Conservation (phyloP, 2,329 filamentous ascomycete genomes). For the Ophiostoma angusticollis region DNA sequence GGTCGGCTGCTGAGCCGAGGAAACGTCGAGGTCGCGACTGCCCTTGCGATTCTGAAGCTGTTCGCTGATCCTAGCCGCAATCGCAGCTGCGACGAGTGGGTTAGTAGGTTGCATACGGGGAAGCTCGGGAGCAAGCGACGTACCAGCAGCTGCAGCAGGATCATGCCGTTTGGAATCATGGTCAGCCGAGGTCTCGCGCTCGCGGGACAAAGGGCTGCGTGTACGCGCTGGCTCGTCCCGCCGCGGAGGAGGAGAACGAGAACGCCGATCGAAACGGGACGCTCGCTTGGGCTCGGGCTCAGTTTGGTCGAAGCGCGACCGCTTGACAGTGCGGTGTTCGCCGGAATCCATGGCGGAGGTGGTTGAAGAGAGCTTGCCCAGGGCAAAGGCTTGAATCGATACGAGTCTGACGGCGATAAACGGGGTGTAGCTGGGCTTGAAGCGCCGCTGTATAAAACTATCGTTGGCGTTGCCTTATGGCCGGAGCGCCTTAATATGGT, state of each 20-base stretch:
- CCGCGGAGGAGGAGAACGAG: slow-evolving; percentile 62
- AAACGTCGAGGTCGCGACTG: slow-evolving; percentile 81
- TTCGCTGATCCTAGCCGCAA: slow-evolving; percentile 77
- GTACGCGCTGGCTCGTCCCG: slow-evolving; percentile 60
- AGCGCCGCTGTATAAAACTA: too few species aligned
- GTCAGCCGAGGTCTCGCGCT: slow-evolving; percentile 20
- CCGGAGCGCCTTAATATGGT: too few species aligned
- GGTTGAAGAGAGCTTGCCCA: too few species aligned
- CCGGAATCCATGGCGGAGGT: slow-evolving; percentile 55
- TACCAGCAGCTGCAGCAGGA: slow-evolving; percentile 69
- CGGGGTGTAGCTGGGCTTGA: too few species aligned
- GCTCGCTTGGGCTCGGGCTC: slow-evolving; percentile 64
- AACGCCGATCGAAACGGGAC: slow-evolving; percentile 85
- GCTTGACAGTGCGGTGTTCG: slow-evolving; percentile 60
- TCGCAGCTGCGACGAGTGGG: slow-evolving; percentile 56
- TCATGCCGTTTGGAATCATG: slow-evolving; percentile 41
- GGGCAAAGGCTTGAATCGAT: too few species aligned
- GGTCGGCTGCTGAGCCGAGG: slow-evolving; percentile 56
- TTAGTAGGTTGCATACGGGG: too few species aligned
- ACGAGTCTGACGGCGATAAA: too few species aligned
- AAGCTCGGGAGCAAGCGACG: slow-evolving; percentile 17
- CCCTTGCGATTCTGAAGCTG: slow-evolving; percentile 76
- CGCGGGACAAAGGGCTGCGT: slow-evolving; percentile 58
- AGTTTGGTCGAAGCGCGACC: slow-evolving; percentile 88
- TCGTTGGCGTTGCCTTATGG: too few species aligned